Base-by-base conservation (phyloP, 1,284 basidiomycete genomes). In the Sanghuangporus weigelae region DNA sequence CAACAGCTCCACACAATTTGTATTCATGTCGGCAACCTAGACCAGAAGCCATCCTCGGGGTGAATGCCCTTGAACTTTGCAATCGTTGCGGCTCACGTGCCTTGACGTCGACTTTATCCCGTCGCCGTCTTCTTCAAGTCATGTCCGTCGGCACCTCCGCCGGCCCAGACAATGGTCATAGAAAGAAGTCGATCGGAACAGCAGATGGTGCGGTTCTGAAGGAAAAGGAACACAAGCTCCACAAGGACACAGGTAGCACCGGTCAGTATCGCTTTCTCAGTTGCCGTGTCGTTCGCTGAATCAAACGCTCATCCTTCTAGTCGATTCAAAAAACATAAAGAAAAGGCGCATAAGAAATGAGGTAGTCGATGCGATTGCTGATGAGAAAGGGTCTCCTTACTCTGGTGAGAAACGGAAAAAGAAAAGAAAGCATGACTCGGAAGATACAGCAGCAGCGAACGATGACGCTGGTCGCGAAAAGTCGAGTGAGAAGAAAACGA, bases 401-500 rank as follows among this genome's bases (percentile, higher is more conserved):
- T 19, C 44, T 46, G 44, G 21, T 19, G 61, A 68, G 67, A 63
- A 68, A 62, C n/a, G 71, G 68, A 63, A 66, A 57, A 70, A 74
- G 69, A 73, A 72, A 46, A 74, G 76, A 71, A 76, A 73, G 70
- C 67, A 68, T 57, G 74, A 73, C 57, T 69, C 69, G 38, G 68
- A 70, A 39, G 69, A 71, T 31, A 73, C 75, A 48, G 57, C 69
- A 35, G n/a, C 39, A n/a, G 5, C 3, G 62, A 8, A 64, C 67
- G 1, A n/a, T n/a, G 40, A 42, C 6, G 57, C 19, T 44, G 44
- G 40, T 4, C 19, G 44, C 21, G 39, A 26, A 39, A 58, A 58
- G 11, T 44, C 42, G 39, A 44, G 26, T 7, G 46, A 31, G 50
- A 35, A 35, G 50, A 23, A 51, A 51, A 51, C 8, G 26, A 35